phyloP scores from a whole-genome alignment of 345 rosid species.

The Rhizophora mangle region DNA sequence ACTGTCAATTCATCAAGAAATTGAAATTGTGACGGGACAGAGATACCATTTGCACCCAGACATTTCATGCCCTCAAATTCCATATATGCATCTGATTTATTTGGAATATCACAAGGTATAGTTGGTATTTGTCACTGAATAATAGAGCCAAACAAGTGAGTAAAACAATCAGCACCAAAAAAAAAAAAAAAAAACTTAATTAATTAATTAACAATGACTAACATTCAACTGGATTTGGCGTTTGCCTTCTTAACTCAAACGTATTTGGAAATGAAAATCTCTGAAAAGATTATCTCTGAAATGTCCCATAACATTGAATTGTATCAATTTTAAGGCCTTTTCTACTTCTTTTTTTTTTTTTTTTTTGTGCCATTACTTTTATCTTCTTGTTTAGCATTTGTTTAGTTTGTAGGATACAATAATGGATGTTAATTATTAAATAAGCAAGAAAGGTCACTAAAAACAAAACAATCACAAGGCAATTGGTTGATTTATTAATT shows the following conservation, averaged over 20 bases:
- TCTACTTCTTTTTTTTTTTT: too few relatives aligned
- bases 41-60: conserved; percentile 20
- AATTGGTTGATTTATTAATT: too few relatives aligned
- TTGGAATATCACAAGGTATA: neutral
- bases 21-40: conserved; percentile 19
- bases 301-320: too few relatives aligned
- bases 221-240: neutral
- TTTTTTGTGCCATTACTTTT: too few relatives aligned
- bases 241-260: neutral
- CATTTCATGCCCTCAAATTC: conserved; percentile 18
- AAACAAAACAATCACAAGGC: too few relatives aligned
- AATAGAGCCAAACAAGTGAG: neutral
- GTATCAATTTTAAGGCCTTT: too few relatives aligned
- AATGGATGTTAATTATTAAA: too few relatives aligned
- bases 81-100: conserved; percentile 1
- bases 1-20: conserved; percentile 7
- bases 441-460: too few relatives aligned
- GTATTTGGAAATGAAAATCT: too few relatives aligned
- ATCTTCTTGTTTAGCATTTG: too few relatives aligned
- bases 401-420: too few relatives aligned
- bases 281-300: too few relatives aligned
- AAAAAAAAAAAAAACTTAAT: neutral
- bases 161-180: neutral
- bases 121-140: neutral
- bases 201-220: neutral